Base-by-base conservation (phyloP, 768 basidiomycete genomes). In the Termitomyces heimii region DNA sequence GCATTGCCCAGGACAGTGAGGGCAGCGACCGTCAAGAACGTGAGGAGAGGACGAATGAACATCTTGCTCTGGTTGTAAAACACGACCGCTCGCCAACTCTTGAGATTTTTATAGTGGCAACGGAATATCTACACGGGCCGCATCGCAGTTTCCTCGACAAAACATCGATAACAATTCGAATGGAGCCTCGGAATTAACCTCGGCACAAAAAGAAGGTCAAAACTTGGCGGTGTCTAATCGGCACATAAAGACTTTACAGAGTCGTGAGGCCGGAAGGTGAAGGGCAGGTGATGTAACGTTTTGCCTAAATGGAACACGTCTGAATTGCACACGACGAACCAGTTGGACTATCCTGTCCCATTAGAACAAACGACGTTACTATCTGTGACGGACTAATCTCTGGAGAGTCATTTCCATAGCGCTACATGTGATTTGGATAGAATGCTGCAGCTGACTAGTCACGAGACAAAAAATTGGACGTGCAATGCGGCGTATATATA, bases 1-100 rank as follows among this genome's bases (percentile, higher is more conserved):
- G 70, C 72, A 50, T 61, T 59, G 48, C 58, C 63, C 16, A 64
- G 59, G 6, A 64, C 62, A 7, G 61, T 62, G 6, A 69, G 59
- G 4, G 56, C 60, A 31, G 60, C 60, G 16, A 68, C 58, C n/a
- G 53, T 47, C 58, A 64, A 42, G 28, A 26, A 53, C 35, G 51
- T 46, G 34, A 61, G 50, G n/a, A 61, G 54, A 40, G 50, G 24
- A 28, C 54, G 60, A 40, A 61, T 10, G n/a, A 57, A 60, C 60
- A 61, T 61, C 46, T 34, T 57, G 37, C 24, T 29, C 16, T 22
- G 22, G 28, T 14, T 42, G 39, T n/a, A 20, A 5, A n/a, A 18
- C 35, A 18, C 35, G 18, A 18, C 49, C 37, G 6, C 12, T 28
- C 26, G 2, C 18, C 13, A 39, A 39, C 28, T 29, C 50, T 39